phyloP scores from a whole-genome alignment of 192 early-diverging fungal genomes.

The Coemansia sp. region DNA sequence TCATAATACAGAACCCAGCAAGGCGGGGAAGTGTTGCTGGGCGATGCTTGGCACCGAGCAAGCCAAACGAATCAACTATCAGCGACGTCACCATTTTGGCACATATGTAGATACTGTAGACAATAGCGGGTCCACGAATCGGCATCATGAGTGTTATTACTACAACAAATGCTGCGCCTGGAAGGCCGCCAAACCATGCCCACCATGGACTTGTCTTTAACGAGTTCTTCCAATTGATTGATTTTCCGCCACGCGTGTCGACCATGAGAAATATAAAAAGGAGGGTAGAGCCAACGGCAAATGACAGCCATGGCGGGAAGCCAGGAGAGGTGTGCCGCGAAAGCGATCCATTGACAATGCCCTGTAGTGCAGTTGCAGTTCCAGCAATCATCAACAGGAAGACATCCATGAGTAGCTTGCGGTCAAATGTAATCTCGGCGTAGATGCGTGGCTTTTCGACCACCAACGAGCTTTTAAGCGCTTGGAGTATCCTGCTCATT shows the following conservation, averaged over 20 bases:
- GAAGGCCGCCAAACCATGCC: constrained; percentile 27
- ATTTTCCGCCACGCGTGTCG: constrained; percentile 25
- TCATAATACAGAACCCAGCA: constrained; percentile 18
- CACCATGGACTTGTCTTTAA: constrained; percentile 29
- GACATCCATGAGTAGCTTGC: constrained; percentile 20
- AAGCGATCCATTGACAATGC: constrained; percentile 25
- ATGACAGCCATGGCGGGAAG: constrained; percentile 32
- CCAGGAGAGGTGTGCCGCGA: constrained; percentile 18
- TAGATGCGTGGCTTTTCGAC: constrained; percentile 32
- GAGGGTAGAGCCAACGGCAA: constrained; percentile 18
- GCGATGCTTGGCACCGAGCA: constrained; percentile 25
- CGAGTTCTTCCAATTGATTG: constrained; percentile 27
- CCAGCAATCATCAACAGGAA: constrained; percentile 21
- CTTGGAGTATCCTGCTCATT: constrained; percentile 34
- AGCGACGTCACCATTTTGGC: constrained; percentile 26
- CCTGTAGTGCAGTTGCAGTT: constrained; percentile 18
- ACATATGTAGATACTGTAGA: constrained; percentile 26
- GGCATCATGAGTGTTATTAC: constrained; percentile 36
- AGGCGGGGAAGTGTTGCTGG: constrained; percentile 23
- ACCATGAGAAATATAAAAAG: constrained; percentile 30
- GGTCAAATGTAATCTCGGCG: constrained; percentile 21
- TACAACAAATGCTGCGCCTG: constrained; percentile 23
- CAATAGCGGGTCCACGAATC: constrained; percentile 18
- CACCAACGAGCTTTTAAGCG: constrained; percentile 17
- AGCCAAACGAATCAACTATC: constrained; percentile 25